Evolutionary conservation across 2,329 filamentous ascomycete genomes (phyloP).

Genomic region (Lachnellula suecica): DNA sequence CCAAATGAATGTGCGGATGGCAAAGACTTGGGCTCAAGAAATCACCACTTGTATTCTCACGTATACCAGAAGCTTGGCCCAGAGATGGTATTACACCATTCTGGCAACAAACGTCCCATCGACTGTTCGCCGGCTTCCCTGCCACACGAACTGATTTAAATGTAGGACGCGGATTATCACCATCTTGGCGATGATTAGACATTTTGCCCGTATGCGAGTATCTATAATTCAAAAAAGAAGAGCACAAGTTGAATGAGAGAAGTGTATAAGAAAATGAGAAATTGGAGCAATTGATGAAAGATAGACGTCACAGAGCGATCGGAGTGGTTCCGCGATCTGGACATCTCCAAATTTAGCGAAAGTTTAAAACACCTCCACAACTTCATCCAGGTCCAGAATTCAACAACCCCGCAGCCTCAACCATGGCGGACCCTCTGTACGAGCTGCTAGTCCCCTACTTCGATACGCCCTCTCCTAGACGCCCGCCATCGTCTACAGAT

Average conservation of each 20-base stretch:
- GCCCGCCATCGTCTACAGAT: constrained; percentile 44
- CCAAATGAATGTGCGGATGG: constrained; percentile 72
- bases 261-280: neutral
- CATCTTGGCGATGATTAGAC: neutral
- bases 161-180: neutral
- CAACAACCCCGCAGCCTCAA: neutral
- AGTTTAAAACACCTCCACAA: neutral
- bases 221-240: neutral
- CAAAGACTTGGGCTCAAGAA: constrained; percentile 58
- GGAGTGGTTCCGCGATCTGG: no score
- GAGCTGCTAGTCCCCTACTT: constrained; percentile 69
- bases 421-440: constrained; percentile 71
- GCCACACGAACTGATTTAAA: constrained; percentile 33
- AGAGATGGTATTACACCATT: constrained; percentile 30
- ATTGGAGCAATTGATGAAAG: no score
- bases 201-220: neutral
- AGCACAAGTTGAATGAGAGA: no score
- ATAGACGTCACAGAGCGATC: no score
- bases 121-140: constrained; percentile 25
- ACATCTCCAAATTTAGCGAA: no score
- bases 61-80: constrained; percentile 17
- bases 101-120: constrained; percentile 35
- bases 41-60: constrained; percentile 1
- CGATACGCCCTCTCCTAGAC: constrained; percentile 41
- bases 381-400: neutral